Evolutionary conservation across 1,139 yeast genomes (phyloP).

Genomic region (Scheffersomyces titani): DNA sequence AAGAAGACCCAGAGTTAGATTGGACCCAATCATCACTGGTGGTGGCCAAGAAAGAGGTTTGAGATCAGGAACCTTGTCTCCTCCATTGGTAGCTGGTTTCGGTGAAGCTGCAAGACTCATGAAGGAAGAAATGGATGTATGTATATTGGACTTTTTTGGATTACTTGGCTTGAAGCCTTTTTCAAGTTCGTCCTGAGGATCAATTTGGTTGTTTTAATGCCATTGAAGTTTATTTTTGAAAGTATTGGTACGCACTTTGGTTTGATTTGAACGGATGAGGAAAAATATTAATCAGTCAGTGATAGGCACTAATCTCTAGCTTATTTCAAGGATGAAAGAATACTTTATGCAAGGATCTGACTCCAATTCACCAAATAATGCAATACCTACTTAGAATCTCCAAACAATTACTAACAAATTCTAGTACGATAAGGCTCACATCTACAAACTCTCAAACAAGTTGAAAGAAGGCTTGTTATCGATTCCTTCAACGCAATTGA

Average conservation of each 20-base stretch:
- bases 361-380: neutral
- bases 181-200: neutral
- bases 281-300: neutral
- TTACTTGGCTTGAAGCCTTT: neutral
- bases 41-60: slow-evolving; percentile 99
- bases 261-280: neutral
- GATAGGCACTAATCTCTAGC: slow-evolving; percentile 6
- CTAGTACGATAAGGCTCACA: slow-evolving; percentile 68
- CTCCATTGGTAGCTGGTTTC: slow-evolving; percentile 92
- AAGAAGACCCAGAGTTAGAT: slow-evolving; percentile 97
- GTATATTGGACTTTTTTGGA: slow-evolving; percentile 12
- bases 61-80: slow-evolving; percentile 95
- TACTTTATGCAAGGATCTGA: slow-evolving; percentile 27
- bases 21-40: slow-evolving; percentile 93
- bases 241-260: neutral
- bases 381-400: neutral
- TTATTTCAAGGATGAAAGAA: slow-evolving; percentile 2
- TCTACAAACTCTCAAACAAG: slow-evolving; percentile 68
- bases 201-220: too few relatives aligned
- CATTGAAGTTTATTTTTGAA: neutral
- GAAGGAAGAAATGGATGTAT: slow-evolving; percentile 60
- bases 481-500: slow-evolving; percentile 85
- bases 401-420: slow-evolving; percentile 18
- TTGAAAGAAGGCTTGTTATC: slow-evolving; percentile 71
- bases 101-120: slow-evolving; percentile 96